Base-by-base conservation (phyloP, 192 early-diverging fungal species). In the Backusella psychrophila region DNA sequence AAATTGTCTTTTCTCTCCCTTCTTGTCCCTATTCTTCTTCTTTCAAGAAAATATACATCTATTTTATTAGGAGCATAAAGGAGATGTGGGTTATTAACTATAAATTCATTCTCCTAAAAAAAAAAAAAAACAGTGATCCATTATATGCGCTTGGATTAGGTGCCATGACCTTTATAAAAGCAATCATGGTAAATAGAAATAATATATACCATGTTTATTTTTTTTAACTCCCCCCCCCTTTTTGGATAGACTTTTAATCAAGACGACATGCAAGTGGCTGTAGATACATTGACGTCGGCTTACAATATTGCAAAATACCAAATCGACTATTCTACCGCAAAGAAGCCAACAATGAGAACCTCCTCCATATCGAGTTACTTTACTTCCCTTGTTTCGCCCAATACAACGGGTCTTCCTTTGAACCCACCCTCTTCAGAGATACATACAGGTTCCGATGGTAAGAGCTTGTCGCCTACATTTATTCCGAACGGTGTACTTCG, bases 91-190 rank as follows among this genome's bases (percentile, higher is more conserved):
- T 33, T 6, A 36, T 77, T 72, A 34, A 65, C 26, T 33, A 34
- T 49, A 29, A 36, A 35, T 59, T 69, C 39, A 34, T 69, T 21
- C 8, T 21, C 68, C 21, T 35, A n/a, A 12, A 11, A 33, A 33
- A 33, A 33, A 33, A 33, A 33, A 33, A 33, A 33, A 33, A 33
- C 2, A 78, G 77, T 56, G 82, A 88, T 26, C 87, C 87, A 29
- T 76, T 88, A 63, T 88, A 81, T 71, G 83, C 85, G 23, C 73
- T 86, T 42, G 87, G 87, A 19, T 81, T 82, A 17, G 85, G 85
- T 21, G 75, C 83, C 31, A 76, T 88, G 19, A 77, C 81, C 8
- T 86, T 88, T 69, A 75, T 88, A 66, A 71, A 63, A 59, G 78
- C 67, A 23, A 80, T 80, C 33, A 80, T 80, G 78, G 78, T 80